These are phyloP conservation scores for Crithidia fasciculata DNA, from an alignment of 208 protist genomes.

Conservation along the genomic window DNA sequence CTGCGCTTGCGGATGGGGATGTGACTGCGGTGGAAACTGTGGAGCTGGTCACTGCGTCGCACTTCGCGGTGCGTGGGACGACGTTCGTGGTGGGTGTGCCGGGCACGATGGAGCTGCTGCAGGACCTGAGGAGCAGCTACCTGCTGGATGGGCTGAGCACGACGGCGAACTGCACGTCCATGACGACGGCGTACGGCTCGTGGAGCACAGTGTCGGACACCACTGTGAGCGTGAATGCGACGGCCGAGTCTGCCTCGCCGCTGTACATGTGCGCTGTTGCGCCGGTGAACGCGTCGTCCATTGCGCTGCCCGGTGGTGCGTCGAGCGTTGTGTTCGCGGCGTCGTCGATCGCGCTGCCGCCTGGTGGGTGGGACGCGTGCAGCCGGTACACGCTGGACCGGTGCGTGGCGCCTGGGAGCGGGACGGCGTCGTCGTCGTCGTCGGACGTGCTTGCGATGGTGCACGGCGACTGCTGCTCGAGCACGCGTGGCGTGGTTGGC, in stretches of 20 bases:
- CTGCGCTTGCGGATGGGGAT: background rate
- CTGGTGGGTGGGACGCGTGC: slow-evolving; percentile 42
- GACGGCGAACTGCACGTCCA: slow-evolving; percentile 33
- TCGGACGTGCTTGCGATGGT: slow-evolving; percentile 40
- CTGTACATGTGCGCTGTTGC: too few species aligned
- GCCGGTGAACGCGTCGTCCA: too few species aligned
- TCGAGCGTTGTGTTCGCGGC: slow-evolving; percentile 30
- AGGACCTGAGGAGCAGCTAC: slow-evolving; percentile 40
- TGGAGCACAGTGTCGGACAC: slow-evolving; percentile 39
- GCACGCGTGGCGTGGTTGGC: slow-evolving; percentile 21
- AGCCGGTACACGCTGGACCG: slow-evolving; percentile 19
- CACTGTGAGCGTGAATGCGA: slow-evolving; percentile 50
- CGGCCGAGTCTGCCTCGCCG: background rate
- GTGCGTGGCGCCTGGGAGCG: slow-evolving; percentile 45
- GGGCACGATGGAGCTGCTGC: slow-evolving; percentile 42
- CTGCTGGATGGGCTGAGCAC: slow-evolving; percentile 65
- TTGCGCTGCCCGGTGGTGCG: too few species aligned
- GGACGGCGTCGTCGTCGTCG: background rate
- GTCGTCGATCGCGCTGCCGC: slow-evolving; percentile 38
- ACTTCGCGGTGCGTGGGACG: slow-evolving; percentile 55
- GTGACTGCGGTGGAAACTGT: slow-evolving; percentile 37
- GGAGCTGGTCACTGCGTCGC: slow-evolving; percentile 39
- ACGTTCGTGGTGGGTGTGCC: slow-evolving; percentile 59
- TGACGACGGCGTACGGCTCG: slow-evolving; percentile 40
- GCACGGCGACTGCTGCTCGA: slow-evolving; percentile 60